Evolutionary conservation across 371 early-diverging fungal genomes (phyloP).

Genomic region (Mucor lusitanicus): DNA sequence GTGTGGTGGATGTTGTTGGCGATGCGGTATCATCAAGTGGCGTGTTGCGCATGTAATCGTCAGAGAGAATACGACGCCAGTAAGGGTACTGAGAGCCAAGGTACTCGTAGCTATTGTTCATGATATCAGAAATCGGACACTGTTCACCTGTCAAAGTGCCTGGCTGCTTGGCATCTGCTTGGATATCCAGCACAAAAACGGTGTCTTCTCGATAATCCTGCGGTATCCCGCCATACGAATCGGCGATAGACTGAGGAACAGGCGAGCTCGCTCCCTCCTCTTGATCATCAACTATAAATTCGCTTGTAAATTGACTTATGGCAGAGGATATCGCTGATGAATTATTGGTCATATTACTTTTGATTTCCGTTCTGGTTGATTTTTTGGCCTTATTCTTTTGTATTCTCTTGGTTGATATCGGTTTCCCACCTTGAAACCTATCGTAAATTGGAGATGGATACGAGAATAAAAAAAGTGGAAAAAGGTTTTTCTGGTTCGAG

Average conservation of each 20-base stretch:
- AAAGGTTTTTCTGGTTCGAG: neutral
- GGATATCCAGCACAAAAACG: conserved; percentile 23
- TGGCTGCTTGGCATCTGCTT: conserved; percentile 22
- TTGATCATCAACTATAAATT: conserved; percentile 22
- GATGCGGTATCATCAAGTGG: conserved; percentile 5
- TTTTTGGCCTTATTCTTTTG: neutral
- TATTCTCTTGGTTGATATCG: neutral
- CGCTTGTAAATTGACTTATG: conserved; percentile 10
- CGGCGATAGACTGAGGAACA: conserved; percentile 9
- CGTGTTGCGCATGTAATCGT: conserved; percentile 37
- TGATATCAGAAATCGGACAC: conserved; percentile 24
- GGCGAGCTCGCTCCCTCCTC: conserved; percentile 18
- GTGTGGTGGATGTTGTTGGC: conserved; percentile 11
- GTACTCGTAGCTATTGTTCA: conserved; percentile 24
- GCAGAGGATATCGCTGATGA: neutral
- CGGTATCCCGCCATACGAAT: conserved; percentile 16
- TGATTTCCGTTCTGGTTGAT: neutral
- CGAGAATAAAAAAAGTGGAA: neutral
- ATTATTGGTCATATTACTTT: conserved; percentile 12
- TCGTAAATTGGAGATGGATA: neutral
- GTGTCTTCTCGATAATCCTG: conserved; percentile 32
- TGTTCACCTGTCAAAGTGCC: conserved; percentile 31
- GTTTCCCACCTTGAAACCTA: neutral
- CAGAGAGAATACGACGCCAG: conserved; percentile 35
- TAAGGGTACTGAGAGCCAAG: conserved; percentile 28